Base-by-base conservation (phyloP, 176 grass and related monocot species). In the Ensete glaucum region DNA sequence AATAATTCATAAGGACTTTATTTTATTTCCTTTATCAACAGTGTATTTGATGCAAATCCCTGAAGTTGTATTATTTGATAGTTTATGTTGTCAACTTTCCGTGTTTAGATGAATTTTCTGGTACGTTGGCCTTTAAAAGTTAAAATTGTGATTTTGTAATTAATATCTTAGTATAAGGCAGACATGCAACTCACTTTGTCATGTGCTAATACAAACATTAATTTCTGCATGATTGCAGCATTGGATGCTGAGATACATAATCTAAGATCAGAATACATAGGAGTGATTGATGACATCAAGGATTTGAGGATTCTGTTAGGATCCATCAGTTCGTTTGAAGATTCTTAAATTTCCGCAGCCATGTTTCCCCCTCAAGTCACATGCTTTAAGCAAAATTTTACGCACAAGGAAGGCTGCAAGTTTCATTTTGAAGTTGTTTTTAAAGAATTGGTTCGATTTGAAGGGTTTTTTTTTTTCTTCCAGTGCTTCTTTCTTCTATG, bases 261-360 rank as follows among this genome's bases (percentile, higher is more conserved):
- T 50, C 81, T 52, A 34, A 80, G 81, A 69, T 74, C 77, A 24
- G 80, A 92, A 72, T 90, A 85, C 52, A 84, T 55, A 60, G 75
- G 78, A 77, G 74, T 96, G 75, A 54, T 88, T 16, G 83, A 96
- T 71, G 87, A 96, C 77, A 88, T 96, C 74, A 80, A 82, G 20
- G 79, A 77, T 82, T 76, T 90, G 73, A 92, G 88, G 83, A 71
- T 85, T 84, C 69, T 96, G 34, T 86, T 90, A 84, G 87, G 54
- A 75, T 88, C 77, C 27, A 75, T 58, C 29, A 84, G 25, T 77
- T 76, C 82, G 43, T 83, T 70, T 14, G 73, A 75, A 69, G 3
- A 54, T 48, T 81, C 56, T 56, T 27, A 34, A 34, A 34, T 34
- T 34, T 34, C 29, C 4, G 29, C 29, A 34, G 4, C 29, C 29